Evolutionary conservation across 2,329 filamentous ascomycete species (phyloP).

Genomic region (Simplicillium aogashimaense): DNA sequence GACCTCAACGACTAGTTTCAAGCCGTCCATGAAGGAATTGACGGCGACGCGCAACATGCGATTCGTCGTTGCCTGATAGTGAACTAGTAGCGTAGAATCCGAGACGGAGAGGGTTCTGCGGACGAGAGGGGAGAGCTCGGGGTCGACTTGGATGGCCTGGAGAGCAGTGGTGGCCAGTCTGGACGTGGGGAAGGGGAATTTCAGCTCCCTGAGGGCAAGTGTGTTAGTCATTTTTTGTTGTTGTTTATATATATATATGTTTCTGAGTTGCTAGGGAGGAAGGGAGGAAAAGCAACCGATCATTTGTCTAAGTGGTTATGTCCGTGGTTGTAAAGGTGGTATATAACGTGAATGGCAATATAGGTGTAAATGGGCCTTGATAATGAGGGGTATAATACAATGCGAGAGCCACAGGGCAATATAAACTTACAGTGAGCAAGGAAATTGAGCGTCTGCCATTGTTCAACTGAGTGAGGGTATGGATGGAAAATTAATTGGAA

Average conservation of each 20-base stretch:
- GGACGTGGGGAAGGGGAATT: conserved; percentile 71
- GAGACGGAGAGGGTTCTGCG: conserved; percentile 37
- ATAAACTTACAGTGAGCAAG: conserved; percentile 51
- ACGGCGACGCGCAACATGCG: conserved; percentile 94
- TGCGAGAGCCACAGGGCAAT: too few species aligned
- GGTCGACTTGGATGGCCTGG: conserved; percentile 70
- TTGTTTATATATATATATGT: conserved; percentile 6
- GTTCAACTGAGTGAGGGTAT: neutral
- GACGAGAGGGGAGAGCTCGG: conserved; percentile 80
- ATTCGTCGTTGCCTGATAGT: conserved; percentile 84
- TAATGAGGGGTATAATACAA: conserved; percentile 6
- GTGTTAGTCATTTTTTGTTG: conserved; percentile 31
- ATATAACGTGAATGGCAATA: conserved; percentile 2
- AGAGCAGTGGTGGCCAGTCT: conserved; percentile 71
- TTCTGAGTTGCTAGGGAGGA: conserved; percentile 1
- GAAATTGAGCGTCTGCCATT: conserved; percentile 38
- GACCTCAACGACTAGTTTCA: conserved; percentile 74
- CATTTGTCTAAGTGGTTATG: conserved; percentile 1
- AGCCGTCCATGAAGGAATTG: conserved; percentile 90
- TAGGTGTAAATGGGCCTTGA: neutral
- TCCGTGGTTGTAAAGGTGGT: conserved; percentile 3
- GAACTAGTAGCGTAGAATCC: conserved; percentile 50
- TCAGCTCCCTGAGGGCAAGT: conserved; percentile 32
- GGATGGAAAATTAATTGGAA: too few species aligned
- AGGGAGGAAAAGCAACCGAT: conserved; percentile 14